A percentile compares a stretch with the other conserved stretches of the same genome.
phyloP scores from a whole-genome alignment of 2,329 filamentous ascomycete species.

The Zymoseptoria brevis region DNA sequence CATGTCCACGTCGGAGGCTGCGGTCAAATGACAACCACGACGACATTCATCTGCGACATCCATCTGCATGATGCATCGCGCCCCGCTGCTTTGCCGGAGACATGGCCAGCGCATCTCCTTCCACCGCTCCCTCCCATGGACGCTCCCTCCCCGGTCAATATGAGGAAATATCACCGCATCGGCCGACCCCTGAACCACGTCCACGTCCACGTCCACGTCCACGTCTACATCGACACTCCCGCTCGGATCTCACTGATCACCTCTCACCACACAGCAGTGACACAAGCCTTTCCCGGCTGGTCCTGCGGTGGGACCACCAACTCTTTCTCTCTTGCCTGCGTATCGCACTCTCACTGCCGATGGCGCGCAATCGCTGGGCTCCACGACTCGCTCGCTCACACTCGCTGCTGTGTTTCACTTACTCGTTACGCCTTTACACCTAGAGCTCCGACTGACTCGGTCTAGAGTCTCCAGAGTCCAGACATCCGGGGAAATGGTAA shows the following conservation, averaged over 20 bases:
- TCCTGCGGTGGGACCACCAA: constrained; percentile 17
- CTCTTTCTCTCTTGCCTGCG: constrained; percentile 7
- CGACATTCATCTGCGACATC: not conserved
- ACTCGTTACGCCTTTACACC: not conserved
- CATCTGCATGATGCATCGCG: not conserved
- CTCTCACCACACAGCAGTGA: constrained; percentile 10
- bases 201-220: not conserved
- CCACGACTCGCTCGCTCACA: constrained; percentile 10
- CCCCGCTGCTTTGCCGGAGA: not conserved
- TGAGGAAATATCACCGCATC: too few relatives aligned
- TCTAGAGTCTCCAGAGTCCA: not conserved
- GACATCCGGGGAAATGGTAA: not conserved
- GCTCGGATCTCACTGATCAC: constrained; percentile 13
- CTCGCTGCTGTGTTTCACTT: constrained; percentile 7
- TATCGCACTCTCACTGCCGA: constrained; percentile 3
- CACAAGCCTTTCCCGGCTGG: constrained; percentile 12
- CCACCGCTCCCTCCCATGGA: not conserved
- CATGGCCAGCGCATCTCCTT: not conserved
- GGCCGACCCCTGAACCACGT: constrained; percentile 15
- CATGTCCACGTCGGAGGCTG: not conserved
- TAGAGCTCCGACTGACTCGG: not conserved
- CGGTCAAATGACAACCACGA: not conserved
- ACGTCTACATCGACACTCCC: too few relatives aligned
- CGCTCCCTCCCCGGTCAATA: not conserved
- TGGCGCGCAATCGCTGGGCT: constrained; percentile 11